Evolutionary conservation across 2,329 filamentous ascomycete species (phyloP), one percentile per base, ranked within the genome.

Genomic region (Geosmithia putterillii): DNA sequence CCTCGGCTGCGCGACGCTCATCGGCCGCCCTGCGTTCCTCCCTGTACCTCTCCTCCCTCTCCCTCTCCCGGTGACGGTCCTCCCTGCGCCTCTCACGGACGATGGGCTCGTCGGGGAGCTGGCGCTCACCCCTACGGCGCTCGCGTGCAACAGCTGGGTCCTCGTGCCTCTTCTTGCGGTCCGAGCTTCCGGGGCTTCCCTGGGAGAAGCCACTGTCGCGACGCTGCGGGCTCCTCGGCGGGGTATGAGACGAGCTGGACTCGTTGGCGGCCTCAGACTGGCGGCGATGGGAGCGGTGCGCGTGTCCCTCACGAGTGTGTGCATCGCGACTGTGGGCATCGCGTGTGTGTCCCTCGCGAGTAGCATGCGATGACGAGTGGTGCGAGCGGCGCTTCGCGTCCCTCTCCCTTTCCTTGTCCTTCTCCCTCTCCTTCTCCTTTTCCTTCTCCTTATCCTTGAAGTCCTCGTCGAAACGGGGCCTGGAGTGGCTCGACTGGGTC

Each of bases 151-250:
- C 66, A n/a, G 62, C 67, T 46, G 71, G 69, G 50, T 74, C 69
- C 47, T 73, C 69, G 2, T 63, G 57, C 3, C 69, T 65, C 37
- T 62, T 60, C 42, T 51, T 55, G 44, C 54, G 53, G 21, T 54
- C 50, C 32, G 60, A 57, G 39, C 56, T 55, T 38, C 57, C 59
- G 38, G 60, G 58, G 46, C 54, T 63, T n/a, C 67, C 66, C 17
- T 60, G 57, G 3, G 67, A 64, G 47, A 65, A 63, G 1, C 68
- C 69, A 46, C 67, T 71, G 45, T 72, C 69, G 43, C 64, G 63
- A 44, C 65, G 61, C 43, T 57, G 64, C 4, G 68, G 62, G n/a
- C 62, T 60, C 49, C 50, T 66, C 40, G 61, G 55, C 18, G 55
- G 59, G 39, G 57, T 62, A 47, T 48, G 50, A 38, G 60, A 60